Evolutionary conservation across 164 flowering plant species (phyloP).

Genomic region (Stephania cephalantha): DNA sequence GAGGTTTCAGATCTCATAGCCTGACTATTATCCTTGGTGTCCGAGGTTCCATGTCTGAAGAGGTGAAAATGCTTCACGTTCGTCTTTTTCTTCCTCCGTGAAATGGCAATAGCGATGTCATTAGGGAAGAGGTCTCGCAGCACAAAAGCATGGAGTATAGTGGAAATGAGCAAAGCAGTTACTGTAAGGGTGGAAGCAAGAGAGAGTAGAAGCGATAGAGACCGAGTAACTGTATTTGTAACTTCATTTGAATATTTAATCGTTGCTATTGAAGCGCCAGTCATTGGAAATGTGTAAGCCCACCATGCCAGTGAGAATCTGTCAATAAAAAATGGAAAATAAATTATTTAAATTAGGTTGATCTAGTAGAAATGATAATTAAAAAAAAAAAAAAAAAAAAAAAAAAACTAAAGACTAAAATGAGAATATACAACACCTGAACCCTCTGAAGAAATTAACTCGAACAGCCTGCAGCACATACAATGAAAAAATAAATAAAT

Average conservation of each 20-base stretch:
- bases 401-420: not conserved
- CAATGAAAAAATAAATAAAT: not conserved
- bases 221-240: constrained; percentile 33
- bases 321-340: not conserved
- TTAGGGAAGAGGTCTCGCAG: constrained; percentile 76
- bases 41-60: constrained; percentile 36
- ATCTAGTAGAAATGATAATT: not conserved
- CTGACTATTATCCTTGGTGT: constrained; percentile 31
- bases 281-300: constrained; percentile 84
- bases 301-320: constrained; percentile 80
- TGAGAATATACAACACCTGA: constrained; percentile 34
- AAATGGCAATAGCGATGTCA: constrained; percentile 81
- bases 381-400: not conserved
- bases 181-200: constrained; percentile 47
- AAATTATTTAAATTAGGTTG: not conserved
- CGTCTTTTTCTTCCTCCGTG: constrained; percentile 36
- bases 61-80: constrained; percentile 37
- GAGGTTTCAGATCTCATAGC: constrained; percentile 28
- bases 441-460: constrained; percentile 71
- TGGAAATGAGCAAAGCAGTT: constrained; percentile 47
- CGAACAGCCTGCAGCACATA: constrained; percentile 55
- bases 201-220: constrained; percentile 41
- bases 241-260: constrained; percentile 51
- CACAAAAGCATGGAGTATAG: constrained; percentile 65
- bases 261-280: constrained; percentile 70